Conservation (phyloP, 2,329 filamentous ascomycete genomes). For the Pseudocercospora musae region DNA sequence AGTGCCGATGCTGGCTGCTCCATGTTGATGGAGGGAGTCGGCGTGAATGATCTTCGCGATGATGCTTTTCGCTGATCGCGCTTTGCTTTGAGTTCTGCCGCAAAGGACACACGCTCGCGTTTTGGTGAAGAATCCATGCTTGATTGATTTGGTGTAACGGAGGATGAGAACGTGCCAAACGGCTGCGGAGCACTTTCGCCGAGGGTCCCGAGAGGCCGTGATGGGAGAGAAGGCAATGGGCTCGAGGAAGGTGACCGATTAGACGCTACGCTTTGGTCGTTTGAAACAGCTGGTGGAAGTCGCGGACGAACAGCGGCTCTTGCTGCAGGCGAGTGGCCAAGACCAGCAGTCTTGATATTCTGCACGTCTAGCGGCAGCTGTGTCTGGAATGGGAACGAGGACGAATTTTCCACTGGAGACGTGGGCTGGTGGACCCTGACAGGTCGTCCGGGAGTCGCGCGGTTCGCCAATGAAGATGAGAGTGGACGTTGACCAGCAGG, state of each 20-base stretch:
- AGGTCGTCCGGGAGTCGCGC: background rate
- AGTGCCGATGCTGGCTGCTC: slow-evolving; percentile 24
- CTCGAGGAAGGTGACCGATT: slow-evolving; percentile 14
- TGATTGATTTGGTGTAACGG: background rate
- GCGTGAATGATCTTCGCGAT: slow-evolving; percentile 7
- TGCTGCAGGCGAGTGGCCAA: background rate
- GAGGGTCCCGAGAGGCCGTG: slow-evolving; percentile 19
- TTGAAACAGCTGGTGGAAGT: background rate
- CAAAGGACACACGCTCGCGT: slow-evolving; percentile 12
- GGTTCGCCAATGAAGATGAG: slow-evolving; percentile 5
- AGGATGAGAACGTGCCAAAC: slow-evolving; percentile 14
- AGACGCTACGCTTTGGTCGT: slow-evolving; percentile 7
- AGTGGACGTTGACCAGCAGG: slow-evolving; percentile 18
- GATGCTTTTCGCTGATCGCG: slow-evolving; percentile 11
- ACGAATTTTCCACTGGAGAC: background rate
- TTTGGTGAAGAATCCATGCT: slow-evolving; percentile 19
- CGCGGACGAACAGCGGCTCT: background rate
- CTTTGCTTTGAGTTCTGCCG: slow-evolving; percentile 17
- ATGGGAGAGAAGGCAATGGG: slow-evolving; percentile 26
- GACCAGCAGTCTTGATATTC: background rate
- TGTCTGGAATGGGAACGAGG: slow-evolving; percentile 26
- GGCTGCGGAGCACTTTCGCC: slow-evolving; percentile 29
- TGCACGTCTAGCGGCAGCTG: slow-evolving; percentile 16
- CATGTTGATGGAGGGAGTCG: background rate
- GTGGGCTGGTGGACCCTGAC: background rate